phyloP scores from a whole-genome alignment of 495 filamentous ascomycete species.

The Tuber umbilicatum region DNA sequence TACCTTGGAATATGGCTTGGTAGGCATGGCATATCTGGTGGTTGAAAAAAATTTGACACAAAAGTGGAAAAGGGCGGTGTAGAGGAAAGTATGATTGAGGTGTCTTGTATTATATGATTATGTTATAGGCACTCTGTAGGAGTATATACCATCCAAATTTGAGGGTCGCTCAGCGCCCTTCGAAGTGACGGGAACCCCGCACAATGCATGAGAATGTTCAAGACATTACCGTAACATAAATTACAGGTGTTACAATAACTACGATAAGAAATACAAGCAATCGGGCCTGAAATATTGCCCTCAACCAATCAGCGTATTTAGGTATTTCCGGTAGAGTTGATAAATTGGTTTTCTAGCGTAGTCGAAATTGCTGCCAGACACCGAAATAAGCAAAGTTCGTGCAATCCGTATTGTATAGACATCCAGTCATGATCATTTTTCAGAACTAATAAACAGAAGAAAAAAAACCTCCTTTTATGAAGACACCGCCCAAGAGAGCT shows the following conservation, averaged over 20 bases:
- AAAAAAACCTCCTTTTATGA: background rate
- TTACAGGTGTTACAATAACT: background rate
- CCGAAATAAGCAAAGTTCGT: background rate
- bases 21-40: no score
- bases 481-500: slow-evolving; percentile 3
- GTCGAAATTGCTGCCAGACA: background rate
- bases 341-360: background rate
- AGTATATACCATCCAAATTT: no score
- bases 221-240: background rate
- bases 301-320: background rate
- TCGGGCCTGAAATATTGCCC: background rate
- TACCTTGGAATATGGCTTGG: no score
- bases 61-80: no score
- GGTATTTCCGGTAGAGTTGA: background rate
- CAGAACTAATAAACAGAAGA: background rate
- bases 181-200: no score
- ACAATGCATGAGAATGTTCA: background rate
- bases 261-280: background rate
- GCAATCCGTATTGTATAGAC: background rate
- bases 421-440: background rate
- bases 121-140: no score
- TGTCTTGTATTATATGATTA: no score
- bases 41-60: no score
- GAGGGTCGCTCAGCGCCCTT: no score
- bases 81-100: no score